Evolutionary conservation across 306 rosid genomes (phyloP), one percentile per base, ranked within the genome.

Genomic region (Inga leiocalycina): DNA sequence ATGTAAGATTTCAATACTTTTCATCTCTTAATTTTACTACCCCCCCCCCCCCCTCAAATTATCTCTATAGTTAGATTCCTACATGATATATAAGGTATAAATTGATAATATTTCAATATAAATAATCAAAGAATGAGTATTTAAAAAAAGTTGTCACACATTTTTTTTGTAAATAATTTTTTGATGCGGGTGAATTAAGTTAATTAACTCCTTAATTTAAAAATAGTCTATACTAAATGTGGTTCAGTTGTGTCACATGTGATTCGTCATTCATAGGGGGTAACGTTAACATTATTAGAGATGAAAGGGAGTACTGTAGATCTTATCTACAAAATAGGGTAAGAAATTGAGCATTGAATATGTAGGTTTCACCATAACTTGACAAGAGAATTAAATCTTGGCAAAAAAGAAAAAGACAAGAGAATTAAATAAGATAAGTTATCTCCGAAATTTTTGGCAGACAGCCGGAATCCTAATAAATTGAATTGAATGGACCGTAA

Each of bases 381-480:
- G 89, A 78, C 85, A 59, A 65, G 41, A 67, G 45, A 67, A 46
- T 44, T 61, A 2, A 46, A 30, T 67, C 27, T 24, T 24, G 27
- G 27, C 27, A 24, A 24, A 24, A 24, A 24, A 24, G 27, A 24
- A 24, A 24, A 24, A 24, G 27, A n/a, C 85, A 59, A 65, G 41
- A 67, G 45, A 67, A 39, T 44, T 61, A 2, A 46, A 30, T 57
- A 6, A n/a, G 59, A 74, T 72, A 80, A 77, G 69, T 81, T 84
- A 77, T 72, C 83, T 57, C 87, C 87, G 68, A 51, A 73, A 8
- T 57, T 67, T 59, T 84, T 87, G 89, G 87, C 83, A 56, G 79
- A 86, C 85, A 64, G 87, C 66, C 75, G 80, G 89, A 83, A 87
- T 77, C 79, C 19, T 73, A 84, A 81, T 87, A 74, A 87, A 87